Evolutionary conservation across 208 protist species (phyloP).

Genomic region (Wallacemonas rigidus): DNA sequence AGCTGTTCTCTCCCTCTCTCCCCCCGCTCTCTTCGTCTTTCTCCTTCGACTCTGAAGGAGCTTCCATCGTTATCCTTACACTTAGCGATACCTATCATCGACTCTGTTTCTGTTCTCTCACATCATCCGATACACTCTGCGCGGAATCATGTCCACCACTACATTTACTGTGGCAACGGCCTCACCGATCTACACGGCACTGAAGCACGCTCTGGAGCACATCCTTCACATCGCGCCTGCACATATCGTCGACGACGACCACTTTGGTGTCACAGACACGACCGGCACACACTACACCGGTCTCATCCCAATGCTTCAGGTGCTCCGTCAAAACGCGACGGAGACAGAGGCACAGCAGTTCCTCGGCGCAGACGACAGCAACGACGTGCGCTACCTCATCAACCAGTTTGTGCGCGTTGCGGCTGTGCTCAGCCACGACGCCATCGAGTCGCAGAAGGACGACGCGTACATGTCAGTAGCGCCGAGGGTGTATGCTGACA

Average conservation of each 20-base stretch:
- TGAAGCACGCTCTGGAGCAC: constrained; percentile 31
- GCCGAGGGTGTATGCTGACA: constrained; percentile 42
- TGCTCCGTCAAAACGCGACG: constrained; percentile 29
- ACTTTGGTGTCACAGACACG: constrained; percentile 28
- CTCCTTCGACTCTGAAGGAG: no score
- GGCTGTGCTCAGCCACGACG: constrained; percentile 26
- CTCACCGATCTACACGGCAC: constrained; percentile 33
- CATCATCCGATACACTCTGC: background rate
- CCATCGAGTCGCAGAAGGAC: constrained; percentile 2
- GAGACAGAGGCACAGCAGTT: constrained; percentile 33
- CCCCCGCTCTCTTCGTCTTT: no score
- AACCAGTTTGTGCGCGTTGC: constrained; percentile 45
- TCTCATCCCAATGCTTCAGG: constrained; percentile 34
- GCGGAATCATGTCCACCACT: background rate
- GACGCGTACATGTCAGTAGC: constrained; percentile 30
- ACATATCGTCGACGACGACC: background rate
- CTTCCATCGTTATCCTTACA: no score
- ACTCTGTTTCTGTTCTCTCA: background rate
- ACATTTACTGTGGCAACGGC: constrained; percentile 10
- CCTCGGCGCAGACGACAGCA: constrained; percentile 27
- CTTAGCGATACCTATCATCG: no score
- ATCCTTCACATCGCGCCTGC: constrained; percentile 21
- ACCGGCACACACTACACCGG: constrained; percentile 30
- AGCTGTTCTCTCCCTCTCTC: no score
- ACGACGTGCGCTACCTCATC: constrained; percentile 27